Evolutionary conservation across 495 filamentous ascomycete genomes (phyloP).

Genomic region (Daldinia grandis): DNA sequence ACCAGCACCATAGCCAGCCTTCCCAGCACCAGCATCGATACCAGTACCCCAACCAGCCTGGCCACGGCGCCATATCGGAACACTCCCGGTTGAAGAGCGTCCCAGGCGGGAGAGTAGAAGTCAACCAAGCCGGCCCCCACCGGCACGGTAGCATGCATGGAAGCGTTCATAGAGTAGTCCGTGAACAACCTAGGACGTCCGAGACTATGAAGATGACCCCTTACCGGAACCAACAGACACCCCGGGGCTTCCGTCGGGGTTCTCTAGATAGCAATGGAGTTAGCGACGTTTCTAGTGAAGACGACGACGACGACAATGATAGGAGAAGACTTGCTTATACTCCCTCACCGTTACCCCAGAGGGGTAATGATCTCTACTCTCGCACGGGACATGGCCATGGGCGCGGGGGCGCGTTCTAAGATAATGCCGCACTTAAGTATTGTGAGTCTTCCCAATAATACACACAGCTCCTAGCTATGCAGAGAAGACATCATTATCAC

Average conservation of each 20-base stretch:
- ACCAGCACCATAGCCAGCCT: background rate
- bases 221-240: background rate
- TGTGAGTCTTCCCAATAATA: background rate
- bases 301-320: background rate
- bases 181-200: background rate
- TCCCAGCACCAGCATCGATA: background rate
- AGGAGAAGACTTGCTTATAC: background rate
- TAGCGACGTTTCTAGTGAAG: constrained; percentile 14
- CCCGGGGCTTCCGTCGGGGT: background rate
- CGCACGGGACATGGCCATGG: background rate
- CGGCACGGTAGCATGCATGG: background rate
- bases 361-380: constrained; percentile 18
- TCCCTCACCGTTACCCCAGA: background rate
- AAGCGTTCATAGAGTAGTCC: background rate
- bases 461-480: background rate
- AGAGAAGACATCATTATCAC: background rate
- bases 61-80: background rate
- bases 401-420: background rate
- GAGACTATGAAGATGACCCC: background rate
- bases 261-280: constrained; percentile 27
- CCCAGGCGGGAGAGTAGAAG: background rate
- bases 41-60: background rate
- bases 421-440: background rate
- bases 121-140: background rate
- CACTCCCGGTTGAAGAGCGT: background rate